These are phyloP conservation scores for Oryza australiensis DNA, from an alignment of 176 grass and related monocot species.

Conservation along the genomic window DNA sequence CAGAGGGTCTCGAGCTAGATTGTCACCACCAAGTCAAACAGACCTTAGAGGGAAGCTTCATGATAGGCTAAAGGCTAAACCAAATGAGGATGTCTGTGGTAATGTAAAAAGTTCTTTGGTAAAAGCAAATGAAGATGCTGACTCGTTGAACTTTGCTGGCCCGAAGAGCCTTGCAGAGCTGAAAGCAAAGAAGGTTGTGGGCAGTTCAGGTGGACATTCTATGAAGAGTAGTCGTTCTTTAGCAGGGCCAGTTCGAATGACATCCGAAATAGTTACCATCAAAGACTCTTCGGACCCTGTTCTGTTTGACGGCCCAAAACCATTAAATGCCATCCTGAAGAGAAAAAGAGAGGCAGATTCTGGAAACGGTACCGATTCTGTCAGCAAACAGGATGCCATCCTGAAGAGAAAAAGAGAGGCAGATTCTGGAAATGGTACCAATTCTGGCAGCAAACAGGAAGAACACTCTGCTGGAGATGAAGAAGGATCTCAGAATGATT, in stretches of 20 bases:
- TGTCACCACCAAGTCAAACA: constrained; percentile 37
- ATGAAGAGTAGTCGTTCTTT: constrained; percentile 5
- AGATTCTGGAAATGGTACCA: constrained; percentile 11
- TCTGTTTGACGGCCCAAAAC: constrained; percentile 58
- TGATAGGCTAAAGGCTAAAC: constrained; percentile 50
- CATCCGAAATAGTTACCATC: constrained; percentile 35
- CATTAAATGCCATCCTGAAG: constrained; percentile 58
- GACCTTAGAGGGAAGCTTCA: constrained; percentile 51
- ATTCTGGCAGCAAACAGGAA: constrained; percentile 32
- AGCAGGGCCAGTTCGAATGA: constrained; percentile 15
- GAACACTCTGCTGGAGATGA: constrained; percentile 5
- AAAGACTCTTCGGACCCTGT: constrained; percentile 29
- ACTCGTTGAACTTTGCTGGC: constrained; percentile 47
- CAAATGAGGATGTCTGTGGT: constrained; percentile 26
- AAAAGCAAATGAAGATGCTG: constrained; percentile 36
- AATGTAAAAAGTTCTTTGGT: constrained; percentile 15
- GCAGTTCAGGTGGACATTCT: constrained; percentile 25
- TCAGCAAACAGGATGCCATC: constrained; percentile 35
- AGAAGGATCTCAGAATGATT: constrained; percentile 21
- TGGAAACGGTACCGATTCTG: constrained; percentile 27
- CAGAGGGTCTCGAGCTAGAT: constrained; percentile 34
- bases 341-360: constrained; percentile 47
- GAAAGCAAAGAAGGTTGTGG: constrained; percentile 51
- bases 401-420: constrained; percentile 58
- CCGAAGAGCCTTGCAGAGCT: constrained; percentile 74